Conservation (phyloP, 1,284 basidiomycete genomes). For the Trametes hirsuta region DNA sequence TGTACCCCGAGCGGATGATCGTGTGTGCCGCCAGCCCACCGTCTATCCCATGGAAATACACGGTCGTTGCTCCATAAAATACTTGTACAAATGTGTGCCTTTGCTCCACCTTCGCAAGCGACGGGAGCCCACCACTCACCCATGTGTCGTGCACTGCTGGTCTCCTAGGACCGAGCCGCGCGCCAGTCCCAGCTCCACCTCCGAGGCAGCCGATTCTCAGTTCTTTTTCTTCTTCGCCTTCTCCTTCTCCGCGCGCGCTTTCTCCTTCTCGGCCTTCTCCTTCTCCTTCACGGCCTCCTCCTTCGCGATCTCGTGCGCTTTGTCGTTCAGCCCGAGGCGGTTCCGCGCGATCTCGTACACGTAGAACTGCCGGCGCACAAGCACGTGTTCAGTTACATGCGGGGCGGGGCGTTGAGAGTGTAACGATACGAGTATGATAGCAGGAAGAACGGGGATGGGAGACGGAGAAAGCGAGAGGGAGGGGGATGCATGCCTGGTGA, state of each 20-base stretch:
- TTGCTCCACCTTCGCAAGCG: no score
- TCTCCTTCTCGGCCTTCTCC: conserved; percentile 51
- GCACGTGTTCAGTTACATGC: background rate
- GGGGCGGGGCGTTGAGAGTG: background rate
- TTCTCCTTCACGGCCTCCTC: conserved; percentile 68
- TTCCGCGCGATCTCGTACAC: conserved; percentile 83
- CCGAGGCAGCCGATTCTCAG: background rate
- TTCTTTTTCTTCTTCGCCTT: conserved; percentile 35
- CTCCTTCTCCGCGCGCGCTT: conserved; percentile 41
- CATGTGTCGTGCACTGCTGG: background rate
- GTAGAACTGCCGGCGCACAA: conserved; percentile 17
- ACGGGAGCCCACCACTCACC: background rate
- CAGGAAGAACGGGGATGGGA: no score
- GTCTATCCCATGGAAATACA: background rate
- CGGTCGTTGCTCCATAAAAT: background rate
- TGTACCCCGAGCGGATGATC: no score
- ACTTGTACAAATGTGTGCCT: conserved; percentile 3
- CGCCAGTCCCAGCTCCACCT: background rate
- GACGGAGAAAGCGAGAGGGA: no score
- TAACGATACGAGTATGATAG: no score
- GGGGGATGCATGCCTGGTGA: no score
- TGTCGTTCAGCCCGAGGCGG: conserved; percentile 89
- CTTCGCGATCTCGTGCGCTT: conserved; percentile 83
- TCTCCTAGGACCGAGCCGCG: background rate
- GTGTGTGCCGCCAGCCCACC: background rate